A percentile compares a stretch with the other conserved stretches of the same genome.
Evolutionary conservation across 192 early-diverging fungal genomes (phyloP).

Genomic region (Coemansia sp.): DNA sequence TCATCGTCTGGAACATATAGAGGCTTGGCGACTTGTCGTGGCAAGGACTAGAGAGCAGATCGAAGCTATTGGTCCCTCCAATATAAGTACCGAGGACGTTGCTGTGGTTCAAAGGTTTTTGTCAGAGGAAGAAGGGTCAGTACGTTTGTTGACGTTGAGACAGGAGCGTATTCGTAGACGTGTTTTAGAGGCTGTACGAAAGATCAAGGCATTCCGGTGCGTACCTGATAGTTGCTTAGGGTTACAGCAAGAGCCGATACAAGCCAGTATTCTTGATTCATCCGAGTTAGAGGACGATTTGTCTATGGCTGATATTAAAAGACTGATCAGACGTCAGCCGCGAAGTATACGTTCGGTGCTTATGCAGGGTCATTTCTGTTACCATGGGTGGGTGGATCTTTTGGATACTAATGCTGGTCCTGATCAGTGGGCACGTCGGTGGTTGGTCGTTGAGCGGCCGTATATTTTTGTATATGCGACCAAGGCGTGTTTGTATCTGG

Average conservation of each 20-base stretch:
- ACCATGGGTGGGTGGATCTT: constrained; percentile 29
- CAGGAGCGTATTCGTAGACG: constrained; percentile 17
- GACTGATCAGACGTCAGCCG: constrained; percentile 16
- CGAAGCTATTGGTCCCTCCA: constrained; percentile 15
- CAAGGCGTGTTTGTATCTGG: constrained; percentile 62
- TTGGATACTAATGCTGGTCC: constrained; percentile 30
- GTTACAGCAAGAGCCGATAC: constrained; percentile 34
- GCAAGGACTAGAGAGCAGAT: constrained; percentile 25
- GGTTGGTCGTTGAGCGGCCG: constrained; percentile 74
- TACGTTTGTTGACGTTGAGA: background rate
- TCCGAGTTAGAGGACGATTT: background rate
- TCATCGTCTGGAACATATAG: constrained; percentile 16
- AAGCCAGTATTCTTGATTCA: background rate
- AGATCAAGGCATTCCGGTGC: constrained; percentile 8
- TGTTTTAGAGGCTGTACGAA: constrained; percentile 20
- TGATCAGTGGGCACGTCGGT: constrained; percentile 70
- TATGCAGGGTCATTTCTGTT: constrained; percentile 31
- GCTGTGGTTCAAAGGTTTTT: background rate
- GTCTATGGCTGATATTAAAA: constrained; percentile 12
- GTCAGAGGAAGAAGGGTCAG: background rate
- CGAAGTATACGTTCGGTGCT: constrained; percentile 8
- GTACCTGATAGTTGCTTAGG: constrained; percentile 6
- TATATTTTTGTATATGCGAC: constrained; percentile 77
- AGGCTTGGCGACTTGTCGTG: constrained; percentile 36
- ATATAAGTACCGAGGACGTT: background rate